Evolutionary conservation across 208 protist species (phyloP).

Genomic region (Angomonas ambiguus): DNA sequence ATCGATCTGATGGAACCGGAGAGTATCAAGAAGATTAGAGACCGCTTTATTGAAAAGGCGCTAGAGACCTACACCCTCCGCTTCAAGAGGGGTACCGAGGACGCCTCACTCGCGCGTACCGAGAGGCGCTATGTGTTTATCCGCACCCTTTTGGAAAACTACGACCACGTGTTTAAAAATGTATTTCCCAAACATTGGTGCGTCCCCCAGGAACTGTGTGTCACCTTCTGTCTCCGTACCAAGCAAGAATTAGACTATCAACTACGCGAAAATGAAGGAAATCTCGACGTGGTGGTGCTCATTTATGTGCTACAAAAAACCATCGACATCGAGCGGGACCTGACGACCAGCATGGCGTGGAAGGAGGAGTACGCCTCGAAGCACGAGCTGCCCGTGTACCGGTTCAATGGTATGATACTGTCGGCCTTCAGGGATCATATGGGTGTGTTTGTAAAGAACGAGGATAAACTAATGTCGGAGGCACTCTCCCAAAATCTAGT

Average conservation of each 20-base stretch:
- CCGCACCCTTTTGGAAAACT: constrained; percentile 71
- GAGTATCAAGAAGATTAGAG: constrained; percentile 67
- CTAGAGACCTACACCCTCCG: constrained; percentile 78
- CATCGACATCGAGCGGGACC: constrained; percentile 90
- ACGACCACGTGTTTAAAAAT: constrained; percentile 66
- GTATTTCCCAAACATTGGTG: constrained; percentile 91
- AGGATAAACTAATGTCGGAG: constrained; percentile 81
- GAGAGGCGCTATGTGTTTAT: constrained; percentile 91
- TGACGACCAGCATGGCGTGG: constrained; percentile 78
- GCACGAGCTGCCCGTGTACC: constrained; percentile 63
- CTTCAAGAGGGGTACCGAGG: constrained; percentile 84
- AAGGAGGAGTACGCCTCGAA: constrained; percentile 63
- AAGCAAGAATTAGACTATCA: constrained; percentile 84
- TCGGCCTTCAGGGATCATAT: constrained; percentile 83
- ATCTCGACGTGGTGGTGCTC: constrained; percentile 79
- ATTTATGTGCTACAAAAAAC: constrained; percentile 90
- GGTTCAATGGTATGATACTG: constrained; percentile 80
- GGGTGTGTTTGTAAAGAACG: constrained; percentile 72
- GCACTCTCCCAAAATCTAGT: constrained; percentile 77
- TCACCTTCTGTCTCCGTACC: constrained; percentile 89
- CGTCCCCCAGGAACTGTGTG: constrained; percentile 86
- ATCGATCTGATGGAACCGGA: constrained; percentile 84
- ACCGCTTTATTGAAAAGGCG: constrained; percentile 84
- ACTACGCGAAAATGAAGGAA: constrained; percentile 46
- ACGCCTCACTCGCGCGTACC: constrained; percentile 84